Evolutionary conservation across 768 basidiomycete genomes (phyloP), one percentile per base, ranked within the genome.

Genomic region (Leccinum incarnatum): DNA sequence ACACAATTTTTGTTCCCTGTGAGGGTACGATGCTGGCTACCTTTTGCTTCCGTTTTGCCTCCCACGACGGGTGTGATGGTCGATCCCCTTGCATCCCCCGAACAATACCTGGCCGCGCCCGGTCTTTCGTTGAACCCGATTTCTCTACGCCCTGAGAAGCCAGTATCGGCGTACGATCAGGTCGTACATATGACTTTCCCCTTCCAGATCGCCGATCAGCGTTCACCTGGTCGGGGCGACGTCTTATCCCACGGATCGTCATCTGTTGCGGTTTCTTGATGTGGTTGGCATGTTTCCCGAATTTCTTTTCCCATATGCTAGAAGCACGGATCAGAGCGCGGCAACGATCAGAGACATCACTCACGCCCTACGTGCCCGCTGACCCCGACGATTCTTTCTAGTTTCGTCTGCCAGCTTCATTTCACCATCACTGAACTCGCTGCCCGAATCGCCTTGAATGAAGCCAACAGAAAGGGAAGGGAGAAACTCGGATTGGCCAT

Each of bases 231-330:
- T 53, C 51, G 52, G 61, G 53, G 12, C 57, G 65, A 53, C 45
- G 40, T 34, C 64, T 66, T 51, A 65, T 29, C 51, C 53, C 53
- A 54, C 56, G 57, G 32, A 30, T 67, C 53, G 51, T 36, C 40
- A 66, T 67, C 56, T 74, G 75, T 46, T 67, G 69, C 59, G 76
- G 72, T 63, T 85, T 88, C 74, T 89, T 89, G 75, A 95, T 82
- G 72, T 98, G 96, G 70, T 96, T 97, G 23, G 96, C 95, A 60
- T 87, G 84, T 60, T 79, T 83, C 51, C 96, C 96, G 66, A 85
- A 98, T 73, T 95, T 98, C 77, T 94, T 95, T 76, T 98, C 96
- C 95, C 96, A 98, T 64, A 98, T 97, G 2, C 95, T 98, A 66
- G 29, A 45, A 10, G 2, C 23, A 32, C 7, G 30, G 66, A 59